These are phyloP conservation scores for Pyrenochaeta sp. DNA, from an alignment of 2,329 filamentous ascomycete genomes.

Conservation along the genomic window DNA sequence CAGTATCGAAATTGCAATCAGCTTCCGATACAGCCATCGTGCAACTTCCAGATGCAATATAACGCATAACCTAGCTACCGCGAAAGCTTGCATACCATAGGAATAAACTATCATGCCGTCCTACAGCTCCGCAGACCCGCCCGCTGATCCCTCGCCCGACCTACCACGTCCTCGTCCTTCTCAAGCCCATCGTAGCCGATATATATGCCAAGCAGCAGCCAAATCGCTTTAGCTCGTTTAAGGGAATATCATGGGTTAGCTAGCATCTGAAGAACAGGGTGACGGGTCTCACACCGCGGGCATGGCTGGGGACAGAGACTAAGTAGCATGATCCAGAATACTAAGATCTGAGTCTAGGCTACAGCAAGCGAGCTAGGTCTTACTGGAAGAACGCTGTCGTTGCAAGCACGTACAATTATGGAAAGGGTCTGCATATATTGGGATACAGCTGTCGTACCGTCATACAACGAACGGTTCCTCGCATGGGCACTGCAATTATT, in stretches of 20 bases:
- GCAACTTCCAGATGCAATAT: conserved; percentile 16
- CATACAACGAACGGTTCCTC: too few relatives aligned
- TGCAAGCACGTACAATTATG: too few relatives aligned
- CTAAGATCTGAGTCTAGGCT: conserved; percentile 22
- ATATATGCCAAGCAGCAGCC: conserved; percentile 16
- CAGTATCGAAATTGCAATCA: conserved; percentile 9
- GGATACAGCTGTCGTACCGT: too few relatives aligned
- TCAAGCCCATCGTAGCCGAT: conserved; percentile 13
- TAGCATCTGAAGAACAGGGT: conserved; percentile 7
- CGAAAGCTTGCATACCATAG: conserved; percentile 13
- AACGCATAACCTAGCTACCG: conserved; percentile 14
- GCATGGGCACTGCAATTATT: conserved; percentile 21
- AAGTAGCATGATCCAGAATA: conserved; percentile 19
- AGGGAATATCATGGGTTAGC: conserved; percentile 3
- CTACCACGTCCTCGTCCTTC: conserved; percentile 15
- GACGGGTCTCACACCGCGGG: conserved; percentile 11
- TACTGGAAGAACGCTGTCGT: conserved; percentile 8
- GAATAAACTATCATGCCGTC: conserved; percentile 13
- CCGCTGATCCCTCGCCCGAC: conserved; percentile 11
- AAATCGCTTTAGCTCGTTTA: conserved; percentile 13
- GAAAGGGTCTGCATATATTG: too few relatives aligned
- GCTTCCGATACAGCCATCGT: conserved; percentile 14
- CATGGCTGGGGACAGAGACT: conserved; percentile 11
- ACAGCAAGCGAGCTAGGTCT: conserved; percentile 17
- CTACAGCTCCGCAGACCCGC: conserved; percentile 16